These are phyloP conservation scores for Sambucus nigra DNA, from an alignment of 129 eudicot species.

Conservation along the genomic window DNA sequence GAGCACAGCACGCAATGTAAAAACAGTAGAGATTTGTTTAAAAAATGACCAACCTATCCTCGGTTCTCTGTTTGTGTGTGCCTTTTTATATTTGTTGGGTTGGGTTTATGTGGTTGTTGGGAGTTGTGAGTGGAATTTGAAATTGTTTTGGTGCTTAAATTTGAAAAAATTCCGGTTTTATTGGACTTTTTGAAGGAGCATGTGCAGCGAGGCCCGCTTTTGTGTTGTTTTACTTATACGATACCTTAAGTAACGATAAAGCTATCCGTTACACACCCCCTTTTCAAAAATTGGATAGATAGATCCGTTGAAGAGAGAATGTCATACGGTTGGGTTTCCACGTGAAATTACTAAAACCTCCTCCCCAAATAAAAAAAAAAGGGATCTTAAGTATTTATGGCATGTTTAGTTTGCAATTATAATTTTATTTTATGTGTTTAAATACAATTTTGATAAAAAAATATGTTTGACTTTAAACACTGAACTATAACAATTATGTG, in stretches of 20 bases:
- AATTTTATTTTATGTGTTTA: too few species aligned
- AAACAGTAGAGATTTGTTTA: neutral
- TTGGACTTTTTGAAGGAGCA: slow-evolving; percentile 7
- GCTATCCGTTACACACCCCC: slow-evolving; percentile 16
- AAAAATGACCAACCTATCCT: neutral
- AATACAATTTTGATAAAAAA: too few species aligned
- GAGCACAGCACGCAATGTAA: neutral
- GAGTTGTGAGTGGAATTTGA: neutral
- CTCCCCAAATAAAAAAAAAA: too few species aligned
- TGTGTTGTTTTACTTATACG: slow-evolving; percentile 1
- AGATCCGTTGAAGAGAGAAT: too few species aligned
- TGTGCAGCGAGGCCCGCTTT: neutral
- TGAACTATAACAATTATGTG: too few species aligned
- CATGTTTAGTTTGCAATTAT: too few species aligned
- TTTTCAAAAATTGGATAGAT: too few species aligned
- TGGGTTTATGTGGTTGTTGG: neutral
- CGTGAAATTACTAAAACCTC: too few species aligned
- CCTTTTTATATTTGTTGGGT: neutral
- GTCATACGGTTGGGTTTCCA: too few species aligned
- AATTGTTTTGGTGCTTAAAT: neutral
- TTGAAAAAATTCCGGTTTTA: slow-evolving; percentile 13
- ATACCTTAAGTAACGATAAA: slow-evolving; percentile 15
- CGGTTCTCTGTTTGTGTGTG: neutral
- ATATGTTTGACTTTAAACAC: too few species aligned
- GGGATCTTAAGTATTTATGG: too few species aligned